phyloP scores from a whole-genome alignment of 2,329 filamentous ascomycete genomes.

The Aaosphaeria pasadenensis region DNA sequence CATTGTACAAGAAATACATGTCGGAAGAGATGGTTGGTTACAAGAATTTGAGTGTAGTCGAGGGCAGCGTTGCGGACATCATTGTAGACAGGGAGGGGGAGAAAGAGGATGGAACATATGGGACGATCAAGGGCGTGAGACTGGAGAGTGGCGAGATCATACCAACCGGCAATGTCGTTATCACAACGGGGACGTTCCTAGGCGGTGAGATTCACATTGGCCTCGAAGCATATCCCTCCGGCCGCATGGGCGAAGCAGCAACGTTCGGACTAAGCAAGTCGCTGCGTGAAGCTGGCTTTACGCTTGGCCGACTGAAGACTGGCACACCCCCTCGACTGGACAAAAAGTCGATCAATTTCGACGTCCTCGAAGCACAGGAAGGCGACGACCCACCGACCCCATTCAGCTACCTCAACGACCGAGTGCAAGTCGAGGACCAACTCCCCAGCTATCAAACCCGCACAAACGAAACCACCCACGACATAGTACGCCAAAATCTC shows the following conservation, averaged over 20 bases:
- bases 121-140: constrained; percentile 78
- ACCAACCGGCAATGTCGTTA: constrained; percentile 76
- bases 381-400: constrained; percentile 85
- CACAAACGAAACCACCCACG: constrained; percentile 80
- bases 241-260: constrained; percentile 89
- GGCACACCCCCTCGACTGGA: constrained; percentile 89
- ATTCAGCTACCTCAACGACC: constrained; percentile 85
- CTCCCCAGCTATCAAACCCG: constrained; percentile 83
- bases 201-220: constrained; percentile 97
- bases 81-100: constrained; percentile 61
- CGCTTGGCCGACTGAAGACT: constrained; percentile 87
- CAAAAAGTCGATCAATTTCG: constrained; percentile 76
- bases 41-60: constrained; percentile 73
- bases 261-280: constrained; percentile 93
- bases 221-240: constrained; percentile 77
- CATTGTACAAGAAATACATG: constrained; percentile 88
- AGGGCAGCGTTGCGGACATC: constrained; percentile 90
- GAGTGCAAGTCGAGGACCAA: constrained; percentile 76
- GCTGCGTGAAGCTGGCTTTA: constrained; percentile 81
- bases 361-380: constrained; percentile 65
- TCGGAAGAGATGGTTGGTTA: constrained; percentile 77
- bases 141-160: constrained; percentile 86
- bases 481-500: constrained; percentile 83
- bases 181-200: constrained; percentile 94
- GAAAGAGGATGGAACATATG: constrained; percentile 52